These are phyloP conservation scores for Fusarium multiceps DNA, from an alignment of 2,329 filamentous ascomycete species.

Conservation along the genomic window DNA sequence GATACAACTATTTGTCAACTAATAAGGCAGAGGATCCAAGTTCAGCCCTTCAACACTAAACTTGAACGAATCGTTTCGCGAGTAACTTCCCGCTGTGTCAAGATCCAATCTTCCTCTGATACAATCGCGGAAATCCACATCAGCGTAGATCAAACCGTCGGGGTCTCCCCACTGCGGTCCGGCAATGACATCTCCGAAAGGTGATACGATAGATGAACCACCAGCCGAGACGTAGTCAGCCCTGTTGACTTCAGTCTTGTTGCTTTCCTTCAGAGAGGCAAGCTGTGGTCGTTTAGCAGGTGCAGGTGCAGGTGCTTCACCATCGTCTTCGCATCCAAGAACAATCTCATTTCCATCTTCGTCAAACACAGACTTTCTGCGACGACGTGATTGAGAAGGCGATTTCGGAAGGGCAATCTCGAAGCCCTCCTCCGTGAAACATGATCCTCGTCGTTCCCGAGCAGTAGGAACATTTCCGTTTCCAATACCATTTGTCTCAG, in stretches of 20 bases:
- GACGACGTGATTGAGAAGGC: constrained; percentile 43
- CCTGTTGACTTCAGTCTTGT: constrained; percentile 27
- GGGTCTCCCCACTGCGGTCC: constrained; percentile 88
- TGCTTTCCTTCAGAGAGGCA: not conserved
- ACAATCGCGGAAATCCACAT: constrained; percentile 90
- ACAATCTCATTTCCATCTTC: constrained; percentile 68
- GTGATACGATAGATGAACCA: constrained; percentile 84
- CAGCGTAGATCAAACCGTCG: constrained; percentile 72
- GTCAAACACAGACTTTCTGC: constrained; percentile 58
- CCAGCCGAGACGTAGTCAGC: constrained; percentile 73
- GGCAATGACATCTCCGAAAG: constrained; percentile 80
- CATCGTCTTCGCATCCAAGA: constrained; percentile 50
- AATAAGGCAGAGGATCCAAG: constrained; percentile 67
- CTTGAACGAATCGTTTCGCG: constrained; percentile 74
- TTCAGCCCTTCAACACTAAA: constrained; percentile 69
- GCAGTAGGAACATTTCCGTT: not conserved
- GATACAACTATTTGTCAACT: constrained; percentile 14
- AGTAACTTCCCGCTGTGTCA: constrained; percentile 88
- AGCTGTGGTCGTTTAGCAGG: constrained; percentile 15
- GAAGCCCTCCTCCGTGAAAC: constrained; percentile 59
- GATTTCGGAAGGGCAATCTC: constrained; percentile 58
- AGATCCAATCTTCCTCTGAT: constrained; percentile 83
- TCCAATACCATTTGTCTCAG: not conserved
- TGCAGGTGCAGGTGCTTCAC: constrained; percentile 6
- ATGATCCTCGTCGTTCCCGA: constrained; percentile 50